These are phyloP conservation scores for Fusarium decemcellulare DNA, from an alignment of 2,329 filamentous ascomycete species.

Conservation along the genomic window DNA sequence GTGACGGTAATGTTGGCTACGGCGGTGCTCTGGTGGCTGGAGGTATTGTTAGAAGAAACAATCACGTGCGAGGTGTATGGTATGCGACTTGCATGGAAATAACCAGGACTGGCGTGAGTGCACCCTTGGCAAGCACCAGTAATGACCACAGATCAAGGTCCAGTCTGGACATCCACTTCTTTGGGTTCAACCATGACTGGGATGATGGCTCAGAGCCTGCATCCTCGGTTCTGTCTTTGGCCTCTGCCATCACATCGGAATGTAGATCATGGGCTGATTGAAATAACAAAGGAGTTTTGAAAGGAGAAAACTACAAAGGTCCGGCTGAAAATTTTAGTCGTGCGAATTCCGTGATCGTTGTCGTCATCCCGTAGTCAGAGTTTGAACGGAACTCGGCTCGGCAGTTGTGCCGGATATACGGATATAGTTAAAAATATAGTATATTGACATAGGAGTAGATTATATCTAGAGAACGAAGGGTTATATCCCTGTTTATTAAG, in stretches of 20 bases:
- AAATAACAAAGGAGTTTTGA: background rate
- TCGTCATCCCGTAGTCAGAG: background rate
- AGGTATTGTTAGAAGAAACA: background rate
- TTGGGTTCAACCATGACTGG: background rate
- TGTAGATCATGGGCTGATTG: background rate
- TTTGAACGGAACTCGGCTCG: background rate
- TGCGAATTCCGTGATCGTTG: background rate
- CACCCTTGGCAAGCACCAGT: background rate
- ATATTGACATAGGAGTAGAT: no score
- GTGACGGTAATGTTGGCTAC: background rate
- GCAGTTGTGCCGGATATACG: background rate
- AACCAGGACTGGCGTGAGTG: background rate
- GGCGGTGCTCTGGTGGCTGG: background rate
- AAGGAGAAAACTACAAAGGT: background rate
- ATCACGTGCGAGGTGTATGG: background rate
- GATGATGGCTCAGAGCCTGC: background rate
- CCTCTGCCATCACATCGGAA: background rate
- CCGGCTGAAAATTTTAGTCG: background rate
- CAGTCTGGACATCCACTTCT: background rate
- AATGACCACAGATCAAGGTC: background rate
- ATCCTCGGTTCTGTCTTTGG: background rate
- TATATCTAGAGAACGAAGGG: no score
- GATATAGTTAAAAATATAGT: background rate
- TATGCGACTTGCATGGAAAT: constrained; percentile 1
- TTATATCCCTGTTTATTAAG: background rate